Evolutionary conservation across 371 early-diverging fungal genomes (phyloP), one percentile per base, ranked within the genome.

Genomic region (Rhizopus sp.): DNA sequence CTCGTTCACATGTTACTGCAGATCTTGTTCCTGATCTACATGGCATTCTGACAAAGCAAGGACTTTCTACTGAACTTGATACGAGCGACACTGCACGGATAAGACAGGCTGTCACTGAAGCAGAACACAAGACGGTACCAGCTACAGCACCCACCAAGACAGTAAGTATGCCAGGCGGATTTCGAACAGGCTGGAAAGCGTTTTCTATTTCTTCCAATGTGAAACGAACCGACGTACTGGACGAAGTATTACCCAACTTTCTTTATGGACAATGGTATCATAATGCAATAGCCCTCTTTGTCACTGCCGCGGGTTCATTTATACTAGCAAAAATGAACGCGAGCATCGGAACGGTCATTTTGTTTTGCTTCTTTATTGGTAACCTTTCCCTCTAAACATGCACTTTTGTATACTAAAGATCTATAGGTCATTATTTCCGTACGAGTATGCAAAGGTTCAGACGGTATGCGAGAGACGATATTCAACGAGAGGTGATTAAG

Each of bases 401-500:
- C 40, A 31, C 40, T 33, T 16, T 16, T 51, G n/a, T 17, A 4
- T 39, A 13, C 15, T 16, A 29, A 38, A 44, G 37, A 47, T 45
- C 35, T 50, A 45, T 69, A 83, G 88, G 77, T 16, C 86, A 84
- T 10, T 92, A 88, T 60, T 91, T 87, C 69, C 75, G 83, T 50
- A 86, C 80, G 61, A 85, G 87, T 16, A 69, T 78, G 6, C 75
- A 69, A 39, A 80, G 92, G 44, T 90, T 88, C 62, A 73, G 85
- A 45, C 77, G 84, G 23, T 72, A 83, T 45, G 80, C 86, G 23
- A 77, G 88, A 32, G 90, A 91, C 55, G 91, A 93, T 60, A 79
- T 91, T 34, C 73, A 78, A 46, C 82, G 92, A 35, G 88, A 88
- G 52, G 54, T 87, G 31, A 66, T 70, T 9, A 72, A 72, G 41